A percentile compares a stretch with the other conserved stretches of the same genome.
phyloP scores from a whole-genome alignment of 2,329 filamentous ascomycete genomes.

The Colletotrichum musicola region DNA sequence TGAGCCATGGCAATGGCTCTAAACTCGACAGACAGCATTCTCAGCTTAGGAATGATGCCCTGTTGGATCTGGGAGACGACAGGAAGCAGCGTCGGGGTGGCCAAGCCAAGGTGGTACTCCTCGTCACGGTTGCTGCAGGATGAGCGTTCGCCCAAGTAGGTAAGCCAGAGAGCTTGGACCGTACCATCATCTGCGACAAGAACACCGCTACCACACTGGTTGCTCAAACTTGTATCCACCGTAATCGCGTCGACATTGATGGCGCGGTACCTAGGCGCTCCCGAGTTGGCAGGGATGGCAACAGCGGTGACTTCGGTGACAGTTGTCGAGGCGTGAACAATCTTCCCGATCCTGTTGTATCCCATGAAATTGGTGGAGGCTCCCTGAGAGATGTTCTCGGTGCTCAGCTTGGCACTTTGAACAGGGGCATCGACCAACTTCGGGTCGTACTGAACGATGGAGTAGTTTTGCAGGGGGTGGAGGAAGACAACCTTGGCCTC shows the following conservation, averaged over 20 bases:
- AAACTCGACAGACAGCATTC: conserved; percentile 94
- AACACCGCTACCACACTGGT: conserved; percentile 94
- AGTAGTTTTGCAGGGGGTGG: conserved; percentile 97
- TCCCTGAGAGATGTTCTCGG: conserved; percentile 87
- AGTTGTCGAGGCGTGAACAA: conserved; percentile 92
- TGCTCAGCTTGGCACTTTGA: conserved; percentile 86
- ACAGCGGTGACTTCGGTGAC: conserved; percentile 98
- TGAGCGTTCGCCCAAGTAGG: conserved; percentile 92
- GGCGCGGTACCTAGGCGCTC: conserved; percentile 91
- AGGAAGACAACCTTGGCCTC: conserved; percentile 95
- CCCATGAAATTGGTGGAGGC: conserved; percentile 96
- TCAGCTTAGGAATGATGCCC: conserved; percentile 82
- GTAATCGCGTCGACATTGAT: conserved; percentile 98
- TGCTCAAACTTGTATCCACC: conserved; percentile 91
- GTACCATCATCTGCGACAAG: conserved; percentile 90
- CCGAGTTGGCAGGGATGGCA: conserved; percentile 92
- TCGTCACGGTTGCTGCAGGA: conserved; percentile 86
- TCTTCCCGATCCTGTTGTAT: conserved; percentile 95
- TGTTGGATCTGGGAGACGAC: conserved; percentile 89
- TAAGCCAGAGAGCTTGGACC: conserved; percentile 96
- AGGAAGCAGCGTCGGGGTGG: conserved; percentile 87
- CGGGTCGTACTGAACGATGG: conserved; percentile 94
- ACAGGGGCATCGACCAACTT: conserved; percentile 94
- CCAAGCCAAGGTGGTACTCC: conserved; percentile 94
- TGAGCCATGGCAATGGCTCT: conserved; percentile 97